These are phyloP conservation scores for Ramaria sp. DNA, from an alignment of 768 basidiomycete genomes.

Conservation along the genomic window DNA sequence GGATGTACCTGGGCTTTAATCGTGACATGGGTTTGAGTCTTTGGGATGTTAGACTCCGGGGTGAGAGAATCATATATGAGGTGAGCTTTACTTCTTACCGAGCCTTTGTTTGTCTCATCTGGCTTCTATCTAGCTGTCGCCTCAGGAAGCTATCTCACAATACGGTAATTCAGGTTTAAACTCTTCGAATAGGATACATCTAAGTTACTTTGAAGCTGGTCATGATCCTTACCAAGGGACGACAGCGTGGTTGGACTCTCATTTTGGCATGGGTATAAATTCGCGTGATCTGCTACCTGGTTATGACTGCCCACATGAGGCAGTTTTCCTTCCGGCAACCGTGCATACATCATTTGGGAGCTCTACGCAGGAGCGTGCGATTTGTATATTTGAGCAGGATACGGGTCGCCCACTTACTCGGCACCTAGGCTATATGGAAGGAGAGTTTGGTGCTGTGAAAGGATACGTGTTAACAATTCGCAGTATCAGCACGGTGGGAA, in stretches of 20 bases:
- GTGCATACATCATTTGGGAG: conserved; percentile 36
- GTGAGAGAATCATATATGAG: conserved; percentile 53
- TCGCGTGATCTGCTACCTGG: conserved; percentile 54
- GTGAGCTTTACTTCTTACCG: conserved; percentile 16
- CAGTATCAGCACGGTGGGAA: conserved; percentile 50
- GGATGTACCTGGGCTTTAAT: conserved; percentile 49
- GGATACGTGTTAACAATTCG: conserved; percentile 48
- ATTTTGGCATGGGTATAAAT: conserved; percentile 43
- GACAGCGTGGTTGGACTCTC: conserved; percentile 52
- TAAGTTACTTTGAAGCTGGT: conserved; percentile 30
- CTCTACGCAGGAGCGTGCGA: conserved; percentile 36
- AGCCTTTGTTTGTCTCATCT: not conserved
- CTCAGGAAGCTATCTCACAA: conserved; percentile 54
- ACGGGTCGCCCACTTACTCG: conserved; percentile 44
- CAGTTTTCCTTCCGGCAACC: conserved; percentile 48
- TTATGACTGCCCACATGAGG: conserved; percentile 57
- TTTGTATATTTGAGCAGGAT: conserved; percentile 58
- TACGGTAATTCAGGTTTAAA: conserved; percentile 29
- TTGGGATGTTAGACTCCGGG: conserved; percentile 48
- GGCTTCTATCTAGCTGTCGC: conserved; percentile 28
- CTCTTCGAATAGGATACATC: not conserved
- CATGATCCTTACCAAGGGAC: conserved; percentile 50
- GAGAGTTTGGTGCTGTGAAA: conserved; percentile 51
- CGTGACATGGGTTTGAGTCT: conserved; percentile 55
- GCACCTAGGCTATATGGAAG: conserved; percentile 40